Evolutionary conservation across 2,329 filamentous ascomycete species (phyloP).

Genomic region (Talaromyces sp.): DNA sequence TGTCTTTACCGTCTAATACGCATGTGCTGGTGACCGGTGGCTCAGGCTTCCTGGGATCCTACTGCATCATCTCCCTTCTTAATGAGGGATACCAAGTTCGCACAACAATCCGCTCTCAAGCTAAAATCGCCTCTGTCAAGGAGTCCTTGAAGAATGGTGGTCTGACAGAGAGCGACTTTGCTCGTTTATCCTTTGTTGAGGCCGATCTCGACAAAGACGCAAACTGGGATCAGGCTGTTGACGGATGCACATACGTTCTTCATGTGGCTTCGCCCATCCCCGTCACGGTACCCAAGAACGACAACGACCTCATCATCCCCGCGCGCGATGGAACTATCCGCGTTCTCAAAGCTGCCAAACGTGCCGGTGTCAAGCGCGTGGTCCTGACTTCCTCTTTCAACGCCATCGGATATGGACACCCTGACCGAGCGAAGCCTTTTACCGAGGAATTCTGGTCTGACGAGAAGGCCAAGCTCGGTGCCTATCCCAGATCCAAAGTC

Average conservation of each 20-base stretch:
- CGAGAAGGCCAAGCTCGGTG: background rate
- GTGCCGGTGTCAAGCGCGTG: background rate
- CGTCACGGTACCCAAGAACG: no score
- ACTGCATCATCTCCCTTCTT: background rate
- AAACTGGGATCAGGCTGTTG: no score
- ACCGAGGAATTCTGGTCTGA: constrained; percentile 1
- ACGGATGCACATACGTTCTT: no score
- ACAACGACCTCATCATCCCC: no score
- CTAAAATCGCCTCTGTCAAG: background rate
- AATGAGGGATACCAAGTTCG: background rate
- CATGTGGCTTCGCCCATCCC: no score
- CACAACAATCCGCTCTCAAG: background rate
- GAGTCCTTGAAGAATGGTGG: background rate
- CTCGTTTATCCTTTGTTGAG: no score
- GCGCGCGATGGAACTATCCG: background rate
- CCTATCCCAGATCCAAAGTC: background rate
- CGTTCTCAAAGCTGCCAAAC: background rate
- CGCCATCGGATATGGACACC: background rate
- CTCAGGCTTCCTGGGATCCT: background rate
- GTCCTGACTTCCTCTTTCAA: constrained; percentile 4
- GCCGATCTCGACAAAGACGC: no score
- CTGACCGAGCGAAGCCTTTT: background rate
- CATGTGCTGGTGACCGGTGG: background rate
- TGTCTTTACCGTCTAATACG: background rate
- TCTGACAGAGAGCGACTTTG: background rate